Evolutionary conservation across 257 asterid genomes (phyloP), one percentile per base, ranked within the genome.

Genomic region (Plectranthus barbatus): DNA sequence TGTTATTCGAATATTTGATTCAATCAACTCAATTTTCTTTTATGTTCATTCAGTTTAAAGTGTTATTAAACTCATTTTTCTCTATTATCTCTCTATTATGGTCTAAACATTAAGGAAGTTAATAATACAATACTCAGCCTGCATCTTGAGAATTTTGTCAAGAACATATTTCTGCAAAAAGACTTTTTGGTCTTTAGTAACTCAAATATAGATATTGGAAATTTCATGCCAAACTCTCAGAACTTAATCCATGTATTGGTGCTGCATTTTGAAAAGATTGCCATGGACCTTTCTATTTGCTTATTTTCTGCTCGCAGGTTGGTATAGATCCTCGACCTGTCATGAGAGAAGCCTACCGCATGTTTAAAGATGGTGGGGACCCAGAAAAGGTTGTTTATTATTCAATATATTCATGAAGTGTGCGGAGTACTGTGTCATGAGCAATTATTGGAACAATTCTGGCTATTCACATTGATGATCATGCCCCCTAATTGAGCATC

Each of bases 341-440:
- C 64, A 91, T 91, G 95, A 73, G 88, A 73, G 86, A 82, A 72
- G 86, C 84, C 21, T 86, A 88, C 69, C 14, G 42, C 76, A 64
- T 86, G 93, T 86, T 91, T 70, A 91, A 80, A 78, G 87, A 81
- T 44, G 95, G 96, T 1, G 95, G 91, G 48, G 91, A 91, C 72
- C 95, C 97, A 1, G 86, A 88, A 80, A 81, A 91, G 96, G 98
- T 91, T 48, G 65, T 62, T 62, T 70, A 26, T 68, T 60, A 23
- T 53, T 56, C 36, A 21, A 48, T 50, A 6, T 18, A n/a, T n/a
- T n/a, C n/a, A n/a, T n/a, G n/a, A n/a, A n/a, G n/a, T 26, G 31
- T 26, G 31, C 31, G 5, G 2, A 26, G 31, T 5, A 26, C 5
- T 26, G 2, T 26, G 31, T 26, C 31, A 26, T 26, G 3, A 26